phyloP scores from a whole-genome alignment of 2,329 filamentous ascomycete genomes.

The Pseudopyrenochaeta lycopersici region DNA sequence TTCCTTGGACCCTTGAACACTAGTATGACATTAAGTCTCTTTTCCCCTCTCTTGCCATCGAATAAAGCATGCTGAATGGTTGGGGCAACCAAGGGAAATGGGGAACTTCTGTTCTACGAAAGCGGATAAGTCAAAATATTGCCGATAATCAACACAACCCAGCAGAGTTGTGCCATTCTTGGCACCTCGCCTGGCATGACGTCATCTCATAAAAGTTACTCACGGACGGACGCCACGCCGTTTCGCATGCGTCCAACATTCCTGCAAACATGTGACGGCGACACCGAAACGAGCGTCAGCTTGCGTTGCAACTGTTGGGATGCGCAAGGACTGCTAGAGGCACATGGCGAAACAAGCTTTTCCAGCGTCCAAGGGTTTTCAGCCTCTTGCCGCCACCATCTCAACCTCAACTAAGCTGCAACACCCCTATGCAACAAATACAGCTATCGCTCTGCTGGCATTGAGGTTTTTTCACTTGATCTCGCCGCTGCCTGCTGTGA shows the following conservation, averaged over 20 bases:
- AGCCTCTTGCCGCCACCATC: constrained; percentile 36
- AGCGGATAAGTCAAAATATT: no score
- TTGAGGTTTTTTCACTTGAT: not conserved
- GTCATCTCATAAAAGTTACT: no score
- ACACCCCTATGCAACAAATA: constrained; percentile 18
- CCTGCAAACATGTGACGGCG: constrained; percentile 24
- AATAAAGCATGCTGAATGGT: no score
- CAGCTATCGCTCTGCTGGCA: not conserved
- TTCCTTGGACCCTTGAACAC: no score
- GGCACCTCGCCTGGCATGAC: no score
- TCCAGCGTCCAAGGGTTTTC: constrained; percentile 27
- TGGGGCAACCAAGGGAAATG: no score
- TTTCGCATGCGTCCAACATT: not conserved
- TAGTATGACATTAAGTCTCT: no score
- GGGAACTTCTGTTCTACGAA: no score
- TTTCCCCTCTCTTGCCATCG: no score
- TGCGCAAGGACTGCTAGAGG: constrained; percentile 20
- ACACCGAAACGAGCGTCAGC: constrained; percentile 26
- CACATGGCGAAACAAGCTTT: constrained; percentile 34
- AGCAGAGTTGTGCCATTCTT: no score
- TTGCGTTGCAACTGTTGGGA: constrained; percentile 33
- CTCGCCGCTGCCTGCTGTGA: constrained; percentile 4
- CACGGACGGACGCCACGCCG: no score
- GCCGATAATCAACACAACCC: no score
- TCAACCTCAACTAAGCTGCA: constrained; percentile 20